Base-by-base conservation (phyloP, 441 rosid species). In the Hura crepitans region DNA sequence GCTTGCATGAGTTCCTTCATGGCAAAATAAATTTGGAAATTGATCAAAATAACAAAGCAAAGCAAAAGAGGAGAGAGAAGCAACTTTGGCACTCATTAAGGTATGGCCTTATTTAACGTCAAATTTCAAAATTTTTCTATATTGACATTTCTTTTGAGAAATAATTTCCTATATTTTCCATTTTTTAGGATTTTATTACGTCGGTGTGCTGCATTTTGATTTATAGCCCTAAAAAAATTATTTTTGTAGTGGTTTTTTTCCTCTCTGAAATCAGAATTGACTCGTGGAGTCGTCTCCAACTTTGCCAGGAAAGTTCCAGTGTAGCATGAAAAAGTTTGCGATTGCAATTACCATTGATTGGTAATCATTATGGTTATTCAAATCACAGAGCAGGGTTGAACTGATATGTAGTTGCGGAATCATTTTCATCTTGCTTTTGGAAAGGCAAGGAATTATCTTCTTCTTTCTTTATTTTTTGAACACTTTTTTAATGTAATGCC, bases 41-140 rank as follows among this genome's bases (percentile, higher is more conserved):
- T 74, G 57, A 64, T 45, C 60, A 30, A 69, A 51, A 23, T 25
- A 58, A 31, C 12, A 62, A 64, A 63, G 39, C 73, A 68, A 75
- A 71, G 66, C 70, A 57, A 45, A 74, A 72, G 73, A 58, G 69
- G 68, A 66, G 68, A 35, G 43, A 58, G 62, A 18, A 65, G 70
- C 71, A 27, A 64, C 15, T 49, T 23, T 58, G 70, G 45, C 43
- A 13, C 51, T 42, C 50, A 5, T n/a, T 64, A 25, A 74, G 79
- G 79, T 77, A 77, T 31, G 28, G 2, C 18, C 22, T 28, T 35
- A 23, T 20, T 20, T 22, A 22, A 51, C 18, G 39, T 13, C 13
- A 53, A 53, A 12, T 23, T 54, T 22, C 54, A 67, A 53, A 58
- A 39, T 67, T 37, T 42, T 42, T 14, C 46, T 10, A 10, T 9